phyloP scores from a whole-genome alignment of 1,284 basidiomycete genomes.

The Ceratobasidium sp. region DNA sequence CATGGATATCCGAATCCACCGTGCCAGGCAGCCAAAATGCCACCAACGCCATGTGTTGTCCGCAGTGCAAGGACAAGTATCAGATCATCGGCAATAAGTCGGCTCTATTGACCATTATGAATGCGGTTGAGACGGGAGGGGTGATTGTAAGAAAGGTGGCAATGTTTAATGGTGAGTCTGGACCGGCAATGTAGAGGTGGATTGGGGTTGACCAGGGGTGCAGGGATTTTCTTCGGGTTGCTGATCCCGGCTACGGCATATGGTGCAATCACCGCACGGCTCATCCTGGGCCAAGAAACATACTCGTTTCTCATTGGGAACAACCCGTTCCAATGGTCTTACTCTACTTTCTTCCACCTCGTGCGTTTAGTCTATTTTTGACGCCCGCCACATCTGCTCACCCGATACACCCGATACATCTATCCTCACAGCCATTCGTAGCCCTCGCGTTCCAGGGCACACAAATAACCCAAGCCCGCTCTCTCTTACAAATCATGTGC shows the following conservation, averaged over 20 bases:
- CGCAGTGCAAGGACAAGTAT: conserved; percentile 38
- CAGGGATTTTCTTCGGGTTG: conserved; percentile 41
- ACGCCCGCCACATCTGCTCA: background rate
- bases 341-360: conserved; percentile 32
- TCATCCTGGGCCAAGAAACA: conserved; percentile 37
- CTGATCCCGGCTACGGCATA: conserved; percentile 40
- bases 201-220: background rate
- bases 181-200: too few species aligned
- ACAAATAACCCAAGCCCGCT: conserved; percentile 38
- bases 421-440: conserved; percentile 41
- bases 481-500: conserved; percentile 38
- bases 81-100: conserved; percentile 40
- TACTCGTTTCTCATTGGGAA: conserved; percentile 41
- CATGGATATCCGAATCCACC: conserved; percentile 44
- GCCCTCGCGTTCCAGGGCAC: conserved; percentile 41
- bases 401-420: background rate
- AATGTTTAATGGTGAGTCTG: conserved; percentile 37
- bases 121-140: conserved; percentile 20
- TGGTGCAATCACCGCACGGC: conserved; percentile 31
- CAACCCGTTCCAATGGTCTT: conserved; percentile 42
- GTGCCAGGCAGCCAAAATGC: conserved; percentile 28
- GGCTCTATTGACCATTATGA: conserved; percentile 22
- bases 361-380: background rate
- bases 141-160: conserved; percentile 38
- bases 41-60: conserved; percentile 33